phyloP scores from a whole-genome alignment of 2,329 filamentous ascomycete species.

The Pseudocercospora musae region DNA sequence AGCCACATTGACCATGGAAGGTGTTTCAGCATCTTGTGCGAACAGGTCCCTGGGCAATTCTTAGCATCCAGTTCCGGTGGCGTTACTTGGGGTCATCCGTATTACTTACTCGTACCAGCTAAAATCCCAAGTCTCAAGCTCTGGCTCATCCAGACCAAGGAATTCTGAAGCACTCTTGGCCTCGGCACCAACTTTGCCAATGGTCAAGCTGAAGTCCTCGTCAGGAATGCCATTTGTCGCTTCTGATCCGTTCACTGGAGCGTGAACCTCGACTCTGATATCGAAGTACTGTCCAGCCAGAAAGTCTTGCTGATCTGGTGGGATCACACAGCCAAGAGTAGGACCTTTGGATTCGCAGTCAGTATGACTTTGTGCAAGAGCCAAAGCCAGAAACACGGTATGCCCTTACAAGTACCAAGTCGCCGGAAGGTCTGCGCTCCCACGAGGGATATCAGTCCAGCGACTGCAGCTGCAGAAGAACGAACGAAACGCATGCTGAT shows the following conservation, averaged over 20 bases:
- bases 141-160: slow-evolving; percentile 67
- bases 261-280: slow-evolving; percentile 71
- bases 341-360: slow-evolving; percentile 55
- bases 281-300: slow-evolving; percentile 81
- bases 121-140: slow-evolving; percentile 78
- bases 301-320: slow-evolving; percentile 69
- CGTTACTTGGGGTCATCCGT: neutral
- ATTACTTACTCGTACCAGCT: slow-evolving; percentile 66
- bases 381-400: neutral
- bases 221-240: slow-evolving; percentile 66
- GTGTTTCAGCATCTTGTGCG: slow-evolving; percentile 65
- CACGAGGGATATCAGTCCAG: slow-evolving; percentile 11
- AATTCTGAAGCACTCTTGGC: slow-evolving; percentile 59
- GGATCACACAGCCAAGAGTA: slow-evolving; percentile 53
- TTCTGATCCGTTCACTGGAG: slow-evolving; percentile 66
- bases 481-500: slow-evolving; percentile 15
- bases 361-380: slow-evolving; percentile 52
- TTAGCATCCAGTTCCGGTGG: slow-evolving; percentile 3
- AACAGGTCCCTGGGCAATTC: slow-evolving; percentile 58
- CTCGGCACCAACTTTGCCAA: slow-evolving; percentile 60
- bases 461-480: slow-evolving; percentile 11
- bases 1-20: slow-evolving; percentile 74
- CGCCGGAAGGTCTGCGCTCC: slow-evolving; percentile 54
- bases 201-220: slow-evolving; percentile 70
- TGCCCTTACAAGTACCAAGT: slow-evolving; percentile 48